phyloP scores from a whole-genome alignment of 73 alveolate species.

The Paramecium primaurelia region DNA sequence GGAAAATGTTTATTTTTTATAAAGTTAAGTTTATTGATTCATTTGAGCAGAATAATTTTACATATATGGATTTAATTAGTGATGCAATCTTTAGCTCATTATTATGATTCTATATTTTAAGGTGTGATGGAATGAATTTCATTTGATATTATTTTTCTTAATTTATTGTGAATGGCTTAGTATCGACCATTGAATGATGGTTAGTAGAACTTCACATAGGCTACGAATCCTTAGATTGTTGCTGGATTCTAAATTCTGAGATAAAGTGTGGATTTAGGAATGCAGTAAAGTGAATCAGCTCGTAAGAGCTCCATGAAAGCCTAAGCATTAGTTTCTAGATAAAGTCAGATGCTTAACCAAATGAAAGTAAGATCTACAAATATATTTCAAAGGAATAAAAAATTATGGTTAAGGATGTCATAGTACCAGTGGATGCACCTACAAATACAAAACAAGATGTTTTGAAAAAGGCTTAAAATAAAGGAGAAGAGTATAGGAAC shows the following conservation, averaged over 20 bases:
- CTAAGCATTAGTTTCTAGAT: neutral
- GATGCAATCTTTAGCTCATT: neutral
- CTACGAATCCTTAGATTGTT: neutral
- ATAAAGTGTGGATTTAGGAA: conserved; percentile 1
- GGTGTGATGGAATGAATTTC: conserved; percentile 2
- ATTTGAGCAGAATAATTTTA: neutral
- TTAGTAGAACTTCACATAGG: neutral
- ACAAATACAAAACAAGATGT: neutral
- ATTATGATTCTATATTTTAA: neutral
- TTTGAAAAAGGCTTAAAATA: neutral
- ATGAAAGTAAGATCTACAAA: neutral
- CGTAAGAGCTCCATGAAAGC: conserved; percentile 26
- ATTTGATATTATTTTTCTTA: neutral
- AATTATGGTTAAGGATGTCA: neutral
- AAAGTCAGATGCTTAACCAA: neutral
- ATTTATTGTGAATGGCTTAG: neutral
- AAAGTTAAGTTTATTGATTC: neutral
- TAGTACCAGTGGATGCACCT: conserved; percentile 11
- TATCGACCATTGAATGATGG: neutral
- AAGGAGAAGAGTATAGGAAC: conserved; percentile 56
- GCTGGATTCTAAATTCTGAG: neutral
- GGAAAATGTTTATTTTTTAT: neutral
- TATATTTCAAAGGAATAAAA: neutral
- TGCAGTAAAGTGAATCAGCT: neutral
- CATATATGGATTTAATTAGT: neutral